Percentiles rank a stretch among this genome's conserved stretches.
Evolutionary conservation across 1,284 basidiomycete genomes (phyloP).

Genomic region (Mycena citricolor): DNA sequence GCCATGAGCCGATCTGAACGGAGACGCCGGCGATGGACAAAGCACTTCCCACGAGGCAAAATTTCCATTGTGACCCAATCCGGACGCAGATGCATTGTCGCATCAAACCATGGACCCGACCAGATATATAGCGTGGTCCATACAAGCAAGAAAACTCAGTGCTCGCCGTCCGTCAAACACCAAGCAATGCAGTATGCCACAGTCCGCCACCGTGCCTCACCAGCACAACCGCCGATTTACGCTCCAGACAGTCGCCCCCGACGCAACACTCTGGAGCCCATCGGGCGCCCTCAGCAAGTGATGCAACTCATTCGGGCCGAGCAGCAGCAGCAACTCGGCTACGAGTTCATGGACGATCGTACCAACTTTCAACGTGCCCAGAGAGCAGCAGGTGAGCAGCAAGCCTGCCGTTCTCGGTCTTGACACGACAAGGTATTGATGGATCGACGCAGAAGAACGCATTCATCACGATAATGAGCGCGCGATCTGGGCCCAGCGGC

Average conservation of each 20-base stretch:
- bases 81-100: too few relatives aligned
- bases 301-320: constrained; percentile 13
- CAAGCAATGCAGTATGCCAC: constrained; percentile 16
- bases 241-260: too few relatives aligned
- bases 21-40: too few relatives aligned
- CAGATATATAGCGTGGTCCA: neutral
- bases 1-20: too few relatives aligned
- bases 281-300: neutral
- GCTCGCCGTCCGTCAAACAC: neutral
- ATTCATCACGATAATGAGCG: constrained; percentile 23
- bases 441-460: constrained; percentile 16
- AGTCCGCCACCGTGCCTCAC: constrained; percentile 5
- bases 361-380: constrained; percentile 13
- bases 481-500: constrained; percentile 17
- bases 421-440: neutral
- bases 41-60: too few relatives aligned
- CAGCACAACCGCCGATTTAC: too few relatives aligned
- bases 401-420: neutral
- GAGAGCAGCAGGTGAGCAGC: constrained; percentile 13
- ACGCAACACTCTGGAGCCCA: constrained; percentile 15
- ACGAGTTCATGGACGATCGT: constrained; percentile 16
- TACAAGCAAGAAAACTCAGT: neutral
- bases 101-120: too few relatives aligned
- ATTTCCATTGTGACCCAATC: too few relatives aligned
- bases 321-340: constrained; percentile 15